Conservation (phyloP, 495 filamentous ascomycete genomes). For the Aspergillus heteromorphus region DNA sequence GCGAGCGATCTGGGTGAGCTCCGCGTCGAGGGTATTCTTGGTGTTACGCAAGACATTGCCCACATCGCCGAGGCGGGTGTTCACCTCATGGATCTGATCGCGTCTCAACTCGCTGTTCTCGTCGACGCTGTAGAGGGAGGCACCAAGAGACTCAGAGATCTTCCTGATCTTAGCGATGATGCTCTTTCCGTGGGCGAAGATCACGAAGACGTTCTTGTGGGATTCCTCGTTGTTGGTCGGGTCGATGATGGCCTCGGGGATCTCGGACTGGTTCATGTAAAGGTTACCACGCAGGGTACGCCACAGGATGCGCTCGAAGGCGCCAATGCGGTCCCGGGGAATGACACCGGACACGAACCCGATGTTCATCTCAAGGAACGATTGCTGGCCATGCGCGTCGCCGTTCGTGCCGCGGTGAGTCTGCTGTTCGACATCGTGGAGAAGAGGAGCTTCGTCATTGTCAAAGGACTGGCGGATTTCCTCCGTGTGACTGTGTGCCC, state of each 20-base stretch:
- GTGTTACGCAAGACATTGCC: slow-evolving; percentile 89
- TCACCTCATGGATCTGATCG: slow-evolving; percentile 95
- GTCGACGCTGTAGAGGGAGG: slow-evolving; percentile 92
- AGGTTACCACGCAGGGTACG: slow-evolving; percentile 93
- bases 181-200: slow-evolving; percentile 97
- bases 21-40: slow-evolving; percentile 89
- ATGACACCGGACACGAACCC: slow-evolving; percentile 99
- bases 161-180: slow-evolving; percentile 98
- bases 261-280: slow-evolving; percentile 99
- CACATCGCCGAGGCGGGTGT: slow-evolving; percentile 83
- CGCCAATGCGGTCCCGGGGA: slow-evolving; percentile 81
- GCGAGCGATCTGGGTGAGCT: slow-evolving; percentile 86
- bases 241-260: slow-evolving; percentile 89
- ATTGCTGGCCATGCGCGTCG: slow-evolving; percentile 68
- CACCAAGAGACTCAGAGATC: slow-evolving; percentile 94
- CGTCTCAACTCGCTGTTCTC: slow-evolving; percentile 91
- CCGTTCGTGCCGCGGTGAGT: slow-evolving; percentile 58
- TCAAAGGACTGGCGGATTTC: slow-evolving; percentile 91
- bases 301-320: slow-evolving; percentile 97
- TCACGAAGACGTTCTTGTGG: slow-evolving; percentile 98
- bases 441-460: slow-evolving; percentile 74
- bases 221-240: slow-evolving; percentile 84
- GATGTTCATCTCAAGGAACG: slow-evolving; percentile 94
- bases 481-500: slow-evolving; percentile 91
- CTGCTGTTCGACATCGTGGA: slow-evolving; percentile 83